Conservation (phyloP, 169 alveolate genomes). For the Plasmodium gonderi region DNA sequence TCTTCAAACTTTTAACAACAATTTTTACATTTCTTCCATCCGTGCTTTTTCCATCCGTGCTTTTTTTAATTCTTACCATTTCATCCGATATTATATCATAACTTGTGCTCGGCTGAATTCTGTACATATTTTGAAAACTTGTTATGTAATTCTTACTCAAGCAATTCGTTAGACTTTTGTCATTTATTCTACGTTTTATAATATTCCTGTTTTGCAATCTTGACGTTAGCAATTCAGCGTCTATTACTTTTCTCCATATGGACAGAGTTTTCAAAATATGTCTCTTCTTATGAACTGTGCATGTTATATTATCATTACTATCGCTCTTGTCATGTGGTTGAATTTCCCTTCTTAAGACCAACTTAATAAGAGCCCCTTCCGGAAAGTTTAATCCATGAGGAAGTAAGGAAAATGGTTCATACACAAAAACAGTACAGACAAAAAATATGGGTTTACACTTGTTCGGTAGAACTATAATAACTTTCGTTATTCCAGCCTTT, state of each 20-base stretch:
- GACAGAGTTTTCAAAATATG: neutral
- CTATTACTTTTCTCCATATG: neutral
- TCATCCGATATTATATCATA: slow-evolving; percentile 45
- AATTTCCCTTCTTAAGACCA: slow-evolving; percentile 2
- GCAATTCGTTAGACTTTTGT: neutral
- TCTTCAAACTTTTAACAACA: slow-evolving; percentile 7
- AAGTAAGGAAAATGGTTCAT: slow-evolving; percentile 12
- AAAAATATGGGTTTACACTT: slow-evolving; percentile 42
- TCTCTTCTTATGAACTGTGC: neutral
- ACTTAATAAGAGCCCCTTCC: slow-evolving; percentile 13
- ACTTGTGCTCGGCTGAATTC: slow-evolving; percentile 11
- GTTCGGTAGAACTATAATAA: slow-evolving; percentile 6
- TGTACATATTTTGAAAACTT: slow-evolving; percentile 7
- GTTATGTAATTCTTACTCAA: neutral
- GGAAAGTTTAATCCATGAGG: slow-evolving; percentile 28
- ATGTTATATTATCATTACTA: neutral
- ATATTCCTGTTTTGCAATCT: neutral
- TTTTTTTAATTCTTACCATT: neutral
- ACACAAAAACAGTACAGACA: neutral
- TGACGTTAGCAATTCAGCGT: neutral
- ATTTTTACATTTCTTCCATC: neutral
- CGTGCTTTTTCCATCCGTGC: neutral
- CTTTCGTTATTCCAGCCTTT: slow-evolving; percentile 16
- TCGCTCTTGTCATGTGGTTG: neutral
- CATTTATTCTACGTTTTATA: neutral